phyloP scores from a whole-genome alignment of 768 basidiomycete genomes.

The Royoungia palumana region DNA sequence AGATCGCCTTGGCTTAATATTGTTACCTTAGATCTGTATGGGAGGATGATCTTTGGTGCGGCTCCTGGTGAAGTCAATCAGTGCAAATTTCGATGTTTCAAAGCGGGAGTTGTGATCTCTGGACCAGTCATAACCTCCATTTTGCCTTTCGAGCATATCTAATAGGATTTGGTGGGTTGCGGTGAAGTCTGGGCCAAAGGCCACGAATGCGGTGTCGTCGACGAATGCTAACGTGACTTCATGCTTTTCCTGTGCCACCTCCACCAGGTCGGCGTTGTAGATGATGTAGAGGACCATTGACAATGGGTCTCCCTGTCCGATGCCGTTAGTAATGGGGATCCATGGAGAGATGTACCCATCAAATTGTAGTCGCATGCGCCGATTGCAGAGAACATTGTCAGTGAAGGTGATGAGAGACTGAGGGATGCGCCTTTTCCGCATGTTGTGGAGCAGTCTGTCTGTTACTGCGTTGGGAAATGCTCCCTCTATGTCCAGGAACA shows the following conservation, averaged over 20 bases:
- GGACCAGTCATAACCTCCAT: slow-evolving; percentile 18
- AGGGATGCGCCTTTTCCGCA: slow-evolving; percentile 6
- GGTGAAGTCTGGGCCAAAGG: slow-evolving; percentile 19
- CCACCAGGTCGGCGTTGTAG: slow-evolving; percentile 28
- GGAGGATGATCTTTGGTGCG: too few relatives aligned
- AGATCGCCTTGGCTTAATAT: too few relatives aligned
- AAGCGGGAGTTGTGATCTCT: slow-evolving; percentile 21
- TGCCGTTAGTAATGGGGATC: slow-evolving; percentile 17
- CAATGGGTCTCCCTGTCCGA: slow-evolving; percentile 34
- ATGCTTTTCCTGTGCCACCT: neutral
- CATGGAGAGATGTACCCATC: slow-evolving; percentile 20
- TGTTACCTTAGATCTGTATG: too few relatives aligned
- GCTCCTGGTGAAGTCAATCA: slow-evolving; percentile 12
- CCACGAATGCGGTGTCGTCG: slow-evolving; percentile 28
- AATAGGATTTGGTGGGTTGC: slow-evolving; percentile 17
- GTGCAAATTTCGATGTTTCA: slow-evolving; percentile 18
- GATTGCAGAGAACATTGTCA: neutral
- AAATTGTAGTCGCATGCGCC: slow-evolving; percentile 15
- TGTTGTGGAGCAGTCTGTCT: neutral
- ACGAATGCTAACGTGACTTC: slow-evolving; percentile 30
- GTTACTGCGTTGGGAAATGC: slow-evolving; percentile 7
- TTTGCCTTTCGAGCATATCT: slow-evolving; percentile 23
- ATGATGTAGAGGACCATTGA: slow-evolving; percentile 31
- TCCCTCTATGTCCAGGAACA: slow-evolving; percentile 3
- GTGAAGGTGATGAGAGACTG: slow-evolving; percentile 7